These are phyloP conservation scores for Prunus padus DNA, from an alignment of 306 rosid species.

Conservation along the genomic window DNA sequence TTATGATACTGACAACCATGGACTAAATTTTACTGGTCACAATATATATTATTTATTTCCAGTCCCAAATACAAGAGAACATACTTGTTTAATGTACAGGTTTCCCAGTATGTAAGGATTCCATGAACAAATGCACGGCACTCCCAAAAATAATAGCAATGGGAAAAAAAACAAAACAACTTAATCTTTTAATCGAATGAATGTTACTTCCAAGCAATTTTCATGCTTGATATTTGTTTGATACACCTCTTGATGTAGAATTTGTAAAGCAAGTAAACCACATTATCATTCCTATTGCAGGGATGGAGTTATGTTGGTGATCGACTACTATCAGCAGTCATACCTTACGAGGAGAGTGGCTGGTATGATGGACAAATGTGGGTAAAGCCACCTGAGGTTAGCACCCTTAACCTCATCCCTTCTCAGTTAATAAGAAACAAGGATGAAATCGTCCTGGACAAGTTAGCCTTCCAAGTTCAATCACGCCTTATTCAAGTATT, in stretches of 20 bases:
- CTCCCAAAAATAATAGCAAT: background rate
- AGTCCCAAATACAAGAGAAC: background rate
- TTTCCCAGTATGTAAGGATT: background rate
- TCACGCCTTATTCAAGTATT: background rate
- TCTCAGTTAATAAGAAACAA: conserved; percentile 11
- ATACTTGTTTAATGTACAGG: background rate
- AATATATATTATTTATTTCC: background rate
- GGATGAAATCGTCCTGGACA: background rate
- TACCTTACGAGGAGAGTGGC: conserved; percentile 97
- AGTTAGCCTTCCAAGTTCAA: background rate
- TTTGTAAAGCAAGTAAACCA: conserved; percentile 8
- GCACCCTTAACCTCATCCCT: conserved; percentile 21
- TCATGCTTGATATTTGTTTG: background rate
- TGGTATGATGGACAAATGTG: conserved; percentile 99
- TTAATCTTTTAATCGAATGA: background rate
- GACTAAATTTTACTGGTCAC: background rate
- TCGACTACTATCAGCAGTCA: conserved; percentile 90
- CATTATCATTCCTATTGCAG: conserved; percentile 35
- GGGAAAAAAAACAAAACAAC: background rate
- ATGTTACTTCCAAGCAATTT: background rate
- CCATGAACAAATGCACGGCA: background rate
- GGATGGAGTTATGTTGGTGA: conserved; percentile 99
- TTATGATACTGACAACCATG: background rate
- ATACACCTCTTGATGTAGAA: background rate
- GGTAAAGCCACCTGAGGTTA: conserved; percentile 98